Evolutionary conservation across 1,284 basidiomycete genomes (phyloP), one percentile per base, ranked within the genome.

Genomic region (Fomitopsis palustris): DNA sequence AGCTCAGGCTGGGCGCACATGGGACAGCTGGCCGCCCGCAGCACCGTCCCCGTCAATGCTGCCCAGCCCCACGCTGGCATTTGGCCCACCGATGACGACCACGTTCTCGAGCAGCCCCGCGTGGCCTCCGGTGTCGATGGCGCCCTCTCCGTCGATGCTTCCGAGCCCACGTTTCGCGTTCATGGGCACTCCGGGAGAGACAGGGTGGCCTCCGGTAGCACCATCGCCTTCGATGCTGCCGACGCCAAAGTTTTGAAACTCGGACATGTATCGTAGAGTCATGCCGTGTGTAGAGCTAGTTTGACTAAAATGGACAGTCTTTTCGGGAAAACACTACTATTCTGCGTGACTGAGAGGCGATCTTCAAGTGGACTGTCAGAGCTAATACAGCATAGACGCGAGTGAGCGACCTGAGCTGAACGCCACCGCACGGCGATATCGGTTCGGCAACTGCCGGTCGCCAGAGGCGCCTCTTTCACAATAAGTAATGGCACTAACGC

Each of bases 1-100:
- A 14, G 25, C 45, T 47, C 25, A 2, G 4, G 25, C 45, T 37
- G 49, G 33, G 49, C 49, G 31, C 29, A 21, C 49, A 27, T 35
- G 49, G 49, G 29, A 52, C 49, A 52, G 49, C 49, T 52, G 49
- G 49, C 49, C 49, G 49, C 49, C 49, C 33, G 49, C 35, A 31
- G 49, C 33, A 31, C 49, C 49, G 49, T 52, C 49, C 49, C 49
- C 49, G 31, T 52, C 49, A 8, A 4, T 52, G 29, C 31, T 52
- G 49, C 49, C 49, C 19, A 52, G 49, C 14, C 49, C 49, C 33
- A 52, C 31, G 4, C 49, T 52, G 29, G 49, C 27, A 21, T 52
- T 52, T 12, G 49, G 31, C 21, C 31, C 49, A 21, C 31, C 49
- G 16, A 9, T 7, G 25, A 29, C 45, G 1, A 14, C 25, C 25